A percentile compares a stretch with the other conserved stretches of the same genome.
These are phyloP conservation scores for Neoboletus magnificus DNA, from an alignment of 768 basidiomycete species.

Conservation along the genomic window DNA sequence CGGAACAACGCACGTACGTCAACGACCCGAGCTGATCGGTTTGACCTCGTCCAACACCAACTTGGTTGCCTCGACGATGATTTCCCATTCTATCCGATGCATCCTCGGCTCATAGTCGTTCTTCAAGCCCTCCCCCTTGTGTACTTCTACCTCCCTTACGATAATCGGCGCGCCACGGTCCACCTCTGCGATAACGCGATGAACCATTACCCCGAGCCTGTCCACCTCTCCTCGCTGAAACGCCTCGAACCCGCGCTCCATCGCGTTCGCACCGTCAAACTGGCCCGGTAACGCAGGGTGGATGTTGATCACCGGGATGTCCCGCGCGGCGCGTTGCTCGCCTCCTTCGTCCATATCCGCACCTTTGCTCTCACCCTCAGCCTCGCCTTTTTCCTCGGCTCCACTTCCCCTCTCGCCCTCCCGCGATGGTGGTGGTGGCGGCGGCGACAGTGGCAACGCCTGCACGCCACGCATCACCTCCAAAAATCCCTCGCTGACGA, in stretches of 20 bases:
- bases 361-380: not conserved
- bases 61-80: conserved; percentile 84
- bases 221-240: conserved; percentile 79
- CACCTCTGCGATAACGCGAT: conserved; percentile 89
- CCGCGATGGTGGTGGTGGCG: not conserved
- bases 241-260: conserved; percentile 85
- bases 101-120: conserved; percentile 65
- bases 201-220: conserved; percentile 87
- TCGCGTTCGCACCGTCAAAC: conserved; percentile 95
- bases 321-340: conserved; percentile 14
- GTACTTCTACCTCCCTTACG: conserved; percentile 72
- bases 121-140: conserved; percentile 68
- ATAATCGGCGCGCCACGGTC: conserved; percentile 89
- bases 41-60: conserved; percentile 59
- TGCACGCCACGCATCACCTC: conserved; percentile 51
- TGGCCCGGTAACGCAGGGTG: conserved; percentile 94
- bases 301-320: conserved; percentile 88
- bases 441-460: conserved; percentile 10
- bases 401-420: not conserved
- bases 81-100: conserved; percentile 82
- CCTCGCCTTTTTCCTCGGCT: not conserved
- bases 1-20: not conserved
- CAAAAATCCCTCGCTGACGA: conserved; percentile 79
- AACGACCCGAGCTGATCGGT: conserved; percentile 10
- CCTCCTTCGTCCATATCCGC: conserved; percentile 33